Evolutionary conservation across 2,329 filamentous ascomycete species (phyloP), one percentile per base, ranked within the genome.

Genomic region (Orbilia quercus): DNA sequence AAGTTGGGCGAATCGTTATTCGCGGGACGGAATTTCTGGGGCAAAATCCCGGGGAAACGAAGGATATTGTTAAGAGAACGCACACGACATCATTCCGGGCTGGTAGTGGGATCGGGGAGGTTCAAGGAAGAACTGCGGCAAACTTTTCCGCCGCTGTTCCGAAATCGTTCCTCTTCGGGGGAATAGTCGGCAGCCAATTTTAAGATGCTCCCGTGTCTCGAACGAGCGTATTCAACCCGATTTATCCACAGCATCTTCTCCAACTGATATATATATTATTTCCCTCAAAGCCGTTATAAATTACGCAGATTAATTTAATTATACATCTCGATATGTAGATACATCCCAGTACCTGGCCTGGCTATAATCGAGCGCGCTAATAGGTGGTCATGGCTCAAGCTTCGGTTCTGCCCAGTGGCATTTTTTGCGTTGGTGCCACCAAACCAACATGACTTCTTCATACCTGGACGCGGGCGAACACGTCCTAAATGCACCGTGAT

Each of bases 381-480:
- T 72, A 64, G 48, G 7, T 54, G 54, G 48, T 16, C 28, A 40
- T 40, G 5, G 11, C 3, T 12, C 45, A 28, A 16, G 40, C 47
- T 42, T 22, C 36, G 50, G 42, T 51, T 23, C 53, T 9, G 28
- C 42, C 36, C 53, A 60, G 69, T 73, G 69, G 45, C 69, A 66
- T 73, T 73, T 73, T 73, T 42, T 73, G 69, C 60, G 69, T 73
- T 73, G 69, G 12, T 28, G 25, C 47, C 51, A 53, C 58, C 34
- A 45, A 47, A n/a, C 9, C 38, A 38, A 16, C 31, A 71, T 44
- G 44, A 44, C 59, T 44, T 45, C 57, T 48, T 57, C 14, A 20
- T 23, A 38, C 23, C 28, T 45, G 25, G 16, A 1, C 18, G 25
- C 25, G 4, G 45, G n/a, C 20, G 16, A 34, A 28, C 59, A 20